These are phyloP conservation scores for Phytophthora rubi DNA, from an alignment of 352 stramenopile species.

Conservation along the genomic window DNA sequence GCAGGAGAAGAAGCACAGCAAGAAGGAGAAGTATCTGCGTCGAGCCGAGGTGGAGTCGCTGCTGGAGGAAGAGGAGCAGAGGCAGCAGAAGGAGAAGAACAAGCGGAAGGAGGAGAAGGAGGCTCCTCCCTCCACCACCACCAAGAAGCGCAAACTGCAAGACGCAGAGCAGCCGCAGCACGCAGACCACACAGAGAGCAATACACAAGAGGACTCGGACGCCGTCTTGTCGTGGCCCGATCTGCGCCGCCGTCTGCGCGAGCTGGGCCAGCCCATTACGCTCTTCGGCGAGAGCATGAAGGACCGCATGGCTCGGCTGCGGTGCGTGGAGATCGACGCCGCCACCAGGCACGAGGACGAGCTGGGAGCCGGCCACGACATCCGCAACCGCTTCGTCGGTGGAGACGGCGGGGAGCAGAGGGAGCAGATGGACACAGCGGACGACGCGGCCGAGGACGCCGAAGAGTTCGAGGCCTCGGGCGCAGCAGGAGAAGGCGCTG, in stretches of 20 bases:
- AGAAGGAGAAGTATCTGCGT: slow-evolving; percentile 83
- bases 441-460: slow-evolving; percentile 47
- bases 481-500: background rate
- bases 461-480: slow-evolving; percentile 31
- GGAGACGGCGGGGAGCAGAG: slow-evolving; percentile 37
- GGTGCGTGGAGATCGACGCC: slow-evolving; percentile 65
- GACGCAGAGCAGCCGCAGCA: background rate
- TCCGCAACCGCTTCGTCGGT: slow-evolving; percentile 79
- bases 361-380: slow-evolving; percentile 74
- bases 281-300: slow-evolving; percentile 86
- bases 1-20: slow-evolving; percentile 51
- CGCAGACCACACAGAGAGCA: background rate
- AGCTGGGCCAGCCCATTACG: slow-evolving; percentile 83
- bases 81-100: slow-evolving; percentile 58
- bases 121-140: slow-evolving; percentile 1
- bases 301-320: slow-evolving; percentile 73
- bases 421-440: slow-evolving; percentile 53
- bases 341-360: slow-evolving; percentile 73
- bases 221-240: slow-evolving; percentile 69
- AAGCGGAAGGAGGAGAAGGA: slow-evolving; percentile 33
- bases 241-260: slow-evolving; percentile 81
- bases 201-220: slow-evolving; percentile 22
- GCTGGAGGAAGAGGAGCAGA: slow-evolving; percentile 38
- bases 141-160: background rate
- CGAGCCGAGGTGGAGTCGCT: slow-evolving; percentile 77